Base-by-base conservation (phyloP, 345 rosid genomes). In the Boechera stricta region DNA sequence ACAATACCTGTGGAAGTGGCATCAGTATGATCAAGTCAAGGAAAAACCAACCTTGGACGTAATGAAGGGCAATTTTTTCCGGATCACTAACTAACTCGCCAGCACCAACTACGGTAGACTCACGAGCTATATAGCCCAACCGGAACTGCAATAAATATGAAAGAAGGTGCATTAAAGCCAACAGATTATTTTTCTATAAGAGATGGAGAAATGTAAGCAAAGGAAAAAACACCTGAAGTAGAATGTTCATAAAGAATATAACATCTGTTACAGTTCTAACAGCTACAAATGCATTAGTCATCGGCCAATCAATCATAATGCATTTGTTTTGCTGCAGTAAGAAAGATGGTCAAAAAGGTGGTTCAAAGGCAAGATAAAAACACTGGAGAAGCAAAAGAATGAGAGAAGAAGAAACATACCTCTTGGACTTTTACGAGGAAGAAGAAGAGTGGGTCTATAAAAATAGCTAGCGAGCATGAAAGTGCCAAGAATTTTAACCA, bases 61-160 rank as follows among this genome's bases (percentile, higher is more conserved):
- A 91, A 80, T 89, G 55, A 60, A n/a, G n/a, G 45, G 96, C 93
- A 69, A 91, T 94, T 80, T 82, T 85, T 44, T 68, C 87, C 11
- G 97, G 97, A 75, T 91, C 84, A 80, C 86, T 96, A 82, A 90
- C 97, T 53, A 91, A 85, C 81, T 88, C 90, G 52, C 94, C 96
- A 63, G 89, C 93, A 75, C 97, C 97, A 80, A 87, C 84, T 45
- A 91, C 94, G 38, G 78, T 82, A 47, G 97, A 87, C 81, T 91
- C 96, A 0, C 91, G 94, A 79, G 93, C 91, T 65, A 94, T 68
- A 78, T 87, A 94, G 35, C 96, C 96, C 84, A 94, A 66, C 64
- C 89, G 89, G 79, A 91, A 94, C 98, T 94, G 90, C 80, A 83
- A 45, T 26, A 47, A 35, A 45, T 1, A 24, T 28, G 57, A 18